Evolutionary conservation across 2,329 filamentous ascomycete genomes (phyloP).

Genomic region (Fusarium chuoi): DNA sequence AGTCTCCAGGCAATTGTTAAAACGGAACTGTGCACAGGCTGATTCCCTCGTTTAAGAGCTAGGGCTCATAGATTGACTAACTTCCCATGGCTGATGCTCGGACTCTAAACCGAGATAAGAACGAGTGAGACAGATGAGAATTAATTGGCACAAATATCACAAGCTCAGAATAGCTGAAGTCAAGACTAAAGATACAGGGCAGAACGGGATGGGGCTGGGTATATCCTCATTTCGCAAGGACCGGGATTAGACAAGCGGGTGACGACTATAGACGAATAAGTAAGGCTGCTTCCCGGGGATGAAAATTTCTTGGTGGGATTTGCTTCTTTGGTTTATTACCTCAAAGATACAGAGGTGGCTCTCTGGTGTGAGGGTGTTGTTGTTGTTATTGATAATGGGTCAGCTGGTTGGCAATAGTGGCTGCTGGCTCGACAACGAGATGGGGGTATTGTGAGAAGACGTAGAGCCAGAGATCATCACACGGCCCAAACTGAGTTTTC

Average conservation of each 20-base stretch:
- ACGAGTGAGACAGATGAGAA: constrained; percentile 19
- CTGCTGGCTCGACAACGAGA: constrained; percentile 35
- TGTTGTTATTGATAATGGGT: constrained; percentile 25
- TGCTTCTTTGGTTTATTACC: constrained; percentile 22
- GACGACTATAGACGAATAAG: not conserved
- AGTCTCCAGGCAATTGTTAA: constrained; percentile 11
- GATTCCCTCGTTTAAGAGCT: constrained; percentile 4
- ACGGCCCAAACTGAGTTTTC: not conserved
- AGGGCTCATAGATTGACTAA: constrained; percentile 13
- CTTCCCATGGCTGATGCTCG: constrained; percentile 25
- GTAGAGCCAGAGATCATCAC: not conserved
- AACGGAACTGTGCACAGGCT: constrained; percentile 15
- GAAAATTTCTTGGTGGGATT: constrained; percentile 11
- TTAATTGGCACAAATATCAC: constrained; percentile 26
- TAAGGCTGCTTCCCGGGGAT: constrained; percentile 13
- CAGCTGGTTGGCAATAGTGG: constrained; percentile 14
- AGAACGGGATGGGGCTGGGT: constrained; percentile 24
- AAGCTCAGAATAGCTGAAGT: constrained; percentile 1
- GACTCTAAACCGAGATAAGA: constrained; percentile 20
- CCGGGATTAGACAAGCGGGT: constrained; percentile 31
- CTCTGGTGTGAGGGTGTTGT: constrained; percentile 20
- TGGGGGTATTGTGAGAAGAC: not conserved
- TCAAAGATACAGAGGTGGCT: constrained; percentile 4
- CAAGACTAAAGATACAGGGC: constrained; percentile 7
- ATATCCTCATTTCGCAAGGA: constrained; percentile 43